Conservation (phyloP, 306 rosid genomes). For the Mimosa pudica region DNA sequence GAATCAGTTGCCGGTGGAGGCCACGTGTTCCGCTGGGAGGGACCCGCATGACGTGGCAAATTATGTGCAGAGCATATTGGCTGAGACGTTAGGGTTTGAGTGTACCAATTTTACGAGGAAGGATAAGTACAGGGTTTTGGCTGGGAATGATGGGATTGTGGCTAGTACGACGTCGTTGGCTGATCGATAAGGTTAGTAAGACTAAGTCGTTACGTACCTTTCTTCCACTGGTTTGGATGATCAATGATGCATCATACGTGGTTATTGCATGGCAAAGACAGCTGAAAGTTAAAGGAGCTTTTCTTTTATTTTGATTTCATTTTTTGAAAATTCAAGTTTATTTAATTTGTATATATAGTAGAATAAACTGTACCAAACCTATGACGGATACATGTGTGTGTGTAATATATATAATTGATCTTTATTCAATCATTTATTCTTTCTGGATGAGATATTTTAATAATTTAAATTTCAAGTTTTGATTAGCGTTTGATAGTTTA, state of each 20-base stretch:
- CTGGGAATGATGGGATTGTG: constrained; percentile 90
- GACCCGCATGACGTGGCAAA: constrained; percentile 93
- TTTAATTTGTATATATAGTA: neutral
- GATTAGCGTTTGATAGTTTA: neutral
- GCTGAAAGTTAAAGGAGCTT: too few relatives aligned
- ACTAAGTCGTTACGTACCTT: constrained; percentile 48
- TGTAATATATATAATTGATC: neutral
- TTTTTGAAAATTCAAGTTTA: constrained; percentile 1
- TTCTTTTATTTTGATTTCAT: too few relatives aligned
- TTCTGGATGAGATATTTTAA: neutral
- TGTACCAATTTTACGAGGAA: constrained; percentile 86
- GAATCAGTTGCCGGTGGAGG: constrained; percentile 87
- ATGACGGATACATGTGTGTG: neutral
- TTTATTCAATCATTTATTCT: neutral
- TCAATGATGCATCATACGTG: too few relatives aligned
- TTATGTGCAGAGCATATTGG: constrained; percentile 87
- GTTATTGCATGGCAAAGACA: too few relatives aligned
- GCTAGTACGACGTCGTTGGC: constrained; percentile 43
- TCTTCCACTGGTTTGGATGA: constrained; percentile 30
- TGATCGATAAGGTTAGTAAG: constrained; percentile 49
- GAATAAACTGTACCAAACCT: neutral
- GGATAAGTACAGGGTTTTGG: constrained; percentile 85
- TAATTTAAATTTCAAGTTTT: neutral
- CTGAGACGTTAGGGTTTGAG: constrained; percentile 83
- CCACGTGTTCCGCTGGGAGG: constrained; percentile 84